Evolutionary conservation across 2,329 filamentous ascomycete species (phyloP).

Genomic region (Pseudogymnoascus sp.): DNA sequence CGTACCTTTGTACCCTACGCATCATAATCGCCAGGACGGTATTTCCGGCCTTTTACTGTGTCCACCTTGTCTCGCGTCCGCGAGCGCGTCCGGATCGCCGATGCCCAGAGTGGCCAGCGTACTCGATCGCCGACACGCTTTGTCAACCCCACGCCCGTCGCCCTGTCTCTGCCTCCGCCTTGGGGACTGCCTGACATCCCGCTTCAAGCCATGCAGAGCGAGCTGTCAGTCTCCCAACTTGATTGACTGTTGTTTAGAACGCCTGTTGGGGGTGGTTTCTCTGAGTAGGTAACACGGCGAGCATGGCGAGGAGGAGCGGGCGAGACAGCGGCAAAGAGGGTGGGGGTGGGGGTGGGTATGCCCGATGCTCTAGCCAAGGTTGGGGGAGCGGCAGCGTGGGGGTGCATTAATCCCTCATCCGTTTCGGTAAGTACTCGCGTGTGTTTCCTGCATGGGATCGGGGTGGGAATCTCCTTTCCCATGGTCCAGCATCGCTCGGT

Average conservation of each 20-base stretch:
- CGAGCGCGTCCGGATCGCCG: neutral
- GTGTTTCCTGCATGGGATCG: neutral
- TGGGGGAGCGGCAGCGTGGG: neutral
- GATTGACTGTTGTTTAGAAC: neutral
- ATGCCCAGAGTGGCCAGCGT: neutral
- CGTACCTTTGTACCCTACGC: neutral
- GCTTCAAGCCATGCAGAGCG: neutral
- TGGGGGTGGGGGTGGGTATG: neutral
- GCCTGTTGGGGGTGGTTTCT: neutral
- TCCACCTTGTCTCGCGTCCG: neutral
- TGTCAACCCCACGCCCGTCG: neutral
- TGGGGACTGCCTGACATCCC: neutral
- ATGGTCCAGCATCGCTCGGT: neutral
- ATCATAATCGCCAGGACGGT: neutral
- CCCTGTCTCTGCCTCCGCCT: neutral
- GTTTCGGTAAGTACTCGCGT: neutral
- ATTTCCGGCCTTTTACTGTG: neutral
- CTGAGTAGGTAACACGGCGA: neutral
- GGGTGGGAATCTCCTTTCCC: neutral
- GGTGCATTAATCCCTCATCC: neutral
- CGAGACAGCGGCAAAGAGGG: neutral
- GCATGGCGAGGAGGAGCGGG: neutral
- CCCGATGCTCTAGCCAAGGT: neutral
- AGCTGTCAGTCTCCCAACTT: neutral
- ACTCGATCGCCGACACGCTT: neutral